Conservation (phyloP, 305 asterid species). For the Fraxinus latifolia region DNA sequence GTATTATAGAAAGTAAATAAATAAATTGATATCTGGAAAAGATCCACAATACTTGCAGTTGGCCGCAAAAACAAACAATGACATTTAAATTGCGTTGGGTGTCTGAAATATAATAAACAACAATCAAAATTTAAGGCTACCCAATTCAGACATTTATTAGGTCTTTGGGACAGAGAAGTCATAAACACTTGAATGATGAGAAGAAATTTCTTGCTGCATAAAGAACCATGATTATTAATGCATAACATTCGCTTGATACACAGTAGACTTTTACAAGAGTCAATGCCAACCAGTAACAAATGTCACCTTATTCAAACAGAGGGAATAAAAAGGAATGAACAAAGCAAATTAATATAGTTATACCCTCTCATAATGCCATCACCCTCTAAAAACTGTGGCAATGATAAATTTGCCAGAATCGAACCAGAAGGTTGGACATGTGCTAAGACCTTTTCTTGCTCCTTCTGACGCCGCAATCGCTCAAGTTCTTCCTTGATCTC, state of each 20-base stretch:
- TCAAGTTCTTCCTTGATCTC: slow-evolving; percentile 95
- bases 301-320: slow-evolving; percentile 11
- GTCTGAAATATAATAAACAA: slow-evolving; percentile 2
- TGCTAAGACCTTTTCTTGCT: slow-evolving; percentile 57
- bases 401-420: slow-evolving; percentile 69
- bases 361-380: slow-evolving; percentile 97
- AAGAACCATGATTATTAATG: slow-evolving; percentile 3
- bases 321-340: slow-evolving; percentile 19
- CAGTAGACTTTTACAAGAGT: neutral
- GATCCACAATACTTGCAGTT: neutral
- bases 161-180: neutral
- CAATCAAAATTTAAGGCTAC: slow-evolving; percentile 12
- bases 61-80: neutral
- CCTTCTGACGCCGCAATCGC: slow-evolving; percentile 66
- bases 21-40: neutral
- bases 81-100: slow-evolving; percentile 14
- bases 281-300: slow-evolving; percentile 11
- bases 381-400: slow-evolving; percentile 69
- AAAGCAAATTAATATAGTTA: slow-evolving; percentile 2
- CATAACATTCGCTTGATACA: neutral
- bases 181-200: neutral
- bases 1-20: neutral
- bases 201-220: slow-evolving; percentile 4
- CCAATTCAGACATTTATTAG: neutral
- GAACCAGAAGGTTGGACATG: slow-evolving; percentile 76